Conservation (phyloP, 495 filamentous ascomycete species). For the Penicillium pulvis region DNA sequence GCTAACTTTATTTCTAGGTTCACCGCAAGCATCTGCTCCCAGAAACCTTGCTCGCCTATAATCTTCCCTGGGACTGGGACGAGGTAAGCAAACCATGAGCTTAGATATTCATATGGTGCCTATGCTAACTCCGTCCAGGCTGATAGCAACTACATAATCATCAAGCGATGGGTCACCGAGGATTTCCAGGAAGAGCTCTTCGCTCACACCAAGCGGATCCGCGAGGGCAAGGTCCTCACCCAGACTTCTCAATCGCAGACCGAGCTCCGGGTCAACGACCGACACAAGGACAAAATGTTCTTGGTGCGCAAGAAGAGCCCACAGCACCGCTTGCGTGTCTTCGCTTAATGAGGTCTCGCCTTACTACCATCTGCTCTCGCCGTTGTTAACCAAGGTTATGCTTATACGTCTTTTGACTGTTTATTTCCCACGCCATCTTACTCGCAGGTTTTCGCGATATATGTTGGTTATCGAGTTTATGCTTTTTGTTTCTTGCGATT, state of each 20-base stretch:
- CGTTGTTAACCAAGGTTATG: not conserved
- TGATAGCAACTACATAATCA: slow-evolving; percentile 72
- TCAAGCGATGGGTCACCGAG: slow-evolving; percentile 75
- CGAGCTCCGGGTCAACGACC: slow-evolving; percentile 53
- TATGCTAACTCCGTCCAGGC: slow-evolving; percentile 23
- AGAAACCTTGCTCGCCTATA: slow-evolving; percentile 49
- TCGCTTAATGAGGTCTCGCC: not conserved
- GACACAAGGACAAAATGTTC: slow-evolving; percentile 55
- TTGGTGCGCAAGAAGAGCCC: slow-evolving; percentile 66
- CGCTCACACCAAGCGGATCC: slow-evolving; percentile 65
- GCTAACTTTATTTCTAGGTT: slow-evolving; percentile 31
- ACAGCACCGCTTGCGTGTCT: slow-evolving; percentile 34
- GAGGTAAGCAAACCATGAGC: slow-evolving; percentile 35
- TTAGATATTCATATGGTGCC: not conserved
- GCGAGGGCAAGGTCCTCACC: slow-evolving; percentile 52
- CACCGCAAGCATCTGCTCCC: slow-evolving; percentile 53
- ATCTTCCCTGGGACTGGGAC: slow-evolving; percentile 55
- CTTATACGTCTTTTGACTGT: not conserved
- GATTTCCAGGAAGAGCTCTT: slow-evolving; percentile 73
- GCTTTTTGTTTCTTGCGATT: slow-evolving; percentile 10
- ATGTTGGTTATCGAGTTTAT: slow-evolving; percentile 13
- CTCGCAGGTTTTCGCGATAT: not conserved
- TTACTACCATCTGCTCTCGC: not conserved
- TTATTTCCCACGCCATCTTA: slow-evolving; percentile 7
- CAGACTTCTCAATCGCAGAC: slow-evolving; percentile 49